Percentiles rank a stretch among this genome's conserved stretches.
Conservation (phyloP, 2,329 filamentous ascomycete species). For the Fusarium newnesense region DNA sequence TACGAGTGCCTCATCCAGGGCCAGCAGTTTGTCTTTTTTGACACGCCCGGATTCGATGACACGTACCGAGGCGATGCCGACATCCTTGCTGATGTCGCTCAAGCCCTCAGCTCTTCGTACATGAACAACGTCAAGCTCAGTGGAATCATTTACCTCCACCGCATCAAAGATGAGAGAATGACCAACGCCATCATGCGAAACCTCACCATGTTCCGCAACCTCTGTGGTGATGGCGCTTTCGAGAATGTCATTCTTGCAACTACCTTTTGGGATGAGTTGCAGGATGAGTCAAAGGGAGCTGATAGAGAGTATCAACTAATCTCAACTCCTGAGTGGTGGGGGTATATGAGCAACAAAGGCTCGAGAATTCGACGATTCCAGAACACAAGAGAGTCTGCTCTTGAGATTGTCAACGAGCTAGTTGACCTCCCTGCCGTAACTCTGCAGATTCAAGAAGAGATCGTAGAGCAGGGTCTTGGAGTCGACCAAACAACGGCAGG, state of each 20-base stretch:
- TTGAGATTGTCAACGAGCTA: not conserved
- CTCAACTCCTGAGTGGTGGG: not conserved
- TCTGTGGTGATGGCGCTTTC: not conserved
- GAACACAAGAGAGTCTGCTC: not conserved
- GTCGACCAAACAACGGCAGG: conserved; percentile 4
- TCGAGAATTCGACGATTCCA: not conserved
- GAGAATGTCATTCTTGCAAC: conserved; percentile 5
- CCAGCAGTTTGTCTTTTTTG: conserved; percentile 1
- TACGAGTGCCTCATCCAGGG: not conserved
- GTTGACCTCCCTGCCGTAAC: not conserved
- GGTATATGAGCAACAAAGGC: not conserved
- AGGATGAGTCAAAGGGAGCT: not conserved
- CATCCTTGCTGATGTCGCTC: conserved; percentile 5
- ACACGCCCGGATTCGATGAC: conserved; percentile 31
- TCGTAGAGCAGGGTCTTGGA: not conserved
- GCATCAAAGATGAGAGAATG: conserved; percentile 6
- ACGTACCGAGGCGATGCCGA: conserved; percentile 7
- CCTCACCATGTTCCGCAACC: not conserved
- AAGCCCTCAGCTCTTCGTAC: not conserved
- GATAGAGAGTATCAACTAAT: not conserved
- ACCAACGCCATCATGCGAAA: not conserved
- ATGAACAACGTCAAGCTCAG: not conserved
- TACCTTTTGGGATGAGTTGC: conserved; percentile 6
- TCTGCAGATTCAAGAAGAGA: not conserved
- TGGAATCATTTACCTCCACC: conserved; percentile 8